Base-by-base conservation (phyloP, 208 protist genomes). In the Acanthamoeba triangularis region DNA sequence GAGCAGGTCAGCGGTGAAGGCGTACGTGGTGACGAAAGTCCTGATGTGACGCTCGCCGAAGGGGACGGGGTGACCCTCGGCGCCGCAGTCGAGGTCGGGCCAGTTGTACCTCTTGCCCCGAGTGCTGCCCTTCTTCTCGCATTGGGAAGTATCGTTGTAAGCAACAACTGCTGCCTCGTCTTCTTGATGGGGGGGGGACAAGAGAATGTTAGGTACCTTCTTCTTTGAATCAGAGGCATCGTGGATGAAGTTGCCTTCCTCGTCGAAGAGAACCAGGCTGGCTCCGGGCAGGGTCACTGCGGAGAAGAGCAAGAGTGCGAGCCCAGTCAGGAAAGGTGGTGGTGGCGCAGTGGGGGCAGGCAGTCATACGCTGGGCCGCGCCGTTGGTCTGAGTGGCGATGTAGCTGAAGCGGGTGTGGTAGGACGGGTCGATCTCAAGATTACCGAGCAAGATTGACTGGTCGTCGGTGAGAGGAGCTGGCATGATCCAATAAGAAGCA, bases 101-200 rank as follows among this genome's bases (percentile, higher is more conserved):
- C 74, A 82, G 74, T 82, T 52, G 74, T 82, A 82, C 25, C 74
- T 44, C 74, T 82, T 82, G 18, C 41, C 41, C 41, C 41, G 3
- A 7, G 41, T 61, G 56, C 56, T 61, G n/a, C n/a, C n/a, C 13
- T 11, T 28, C 23, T 61, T 0, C 1, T 3, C 23, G 23, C n/a
- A 61, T 61, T 23, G 20, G 56, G 13, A 16, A 25, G 4, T 11
- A 3, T 61, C 11, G 23, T 28, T 16, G 56, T 25, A 14, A 16
- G 56, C 56, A 6, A 47, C 41, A 10, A 47, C 41, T 7, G 11
- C 41, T 7, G 41, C 41, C 11, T 47, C 41, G 1, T 10, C 5
- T 47, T 7, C 41, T 47, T 47, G 41, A 8, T 14, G 0, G 59
- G 25, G 59, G 59, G 2, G 59, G 25, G 59, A 7, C 49, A 54